These are phyloP conservation scores for Naganishia sp. DNA, from an alignment of 1,284 basidiomycete genomes.

Conservation along the genomic window DNA sequence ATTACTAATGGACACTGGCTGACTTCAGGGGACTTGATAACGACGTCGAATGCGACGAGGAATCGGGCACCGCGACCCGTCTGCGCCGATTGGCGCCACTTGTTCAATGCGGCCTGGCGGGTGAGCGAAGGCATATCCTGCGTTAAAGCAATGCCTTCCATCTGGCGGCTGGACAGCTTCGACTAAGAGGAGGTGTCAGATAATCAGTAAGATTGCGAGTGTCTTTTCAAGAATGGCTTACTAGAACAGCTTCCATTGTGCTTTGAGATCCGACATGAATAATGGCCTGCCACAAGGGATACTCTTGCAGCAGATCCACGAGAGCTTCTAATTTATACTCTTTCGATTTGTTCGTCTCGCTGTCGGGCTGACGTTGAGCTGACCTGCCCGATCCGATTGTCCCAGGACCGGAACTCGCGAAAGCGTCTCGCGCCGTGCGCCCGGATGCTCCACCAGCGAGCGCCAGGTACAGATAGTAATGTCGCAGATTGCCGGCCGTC, in stretches of 20 bases:
- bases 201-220: not conserved
- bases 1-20: conserved; percentile 86
- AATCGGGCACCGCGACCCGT: conserved; percentile 57
- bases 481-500: conserved; percentile 68
- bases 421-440: conserved; percentile 49
- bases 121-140: conserved; percentile 77
- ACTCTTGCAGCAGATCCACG: conserved; percentile 87
- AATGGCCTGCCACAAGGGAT: conserved; percentile 67
- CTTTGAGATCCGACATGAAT: conserved; percentile 86
- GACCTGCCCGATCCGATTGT: conserved; percentile 86
- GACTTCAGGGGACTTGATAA: conserved; percentile 82
- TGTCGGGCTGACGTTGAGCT: conserved; percentile 58
- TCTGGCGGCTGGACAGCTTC: conserved; percentile 5
- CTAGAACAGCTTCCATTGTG: conserved; percentile 78
- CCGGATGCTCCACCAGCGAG: conserved; percentile 71
- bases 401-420: conserved; percentile 63
- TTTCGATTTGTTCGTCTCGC: conserved; percentile 81
- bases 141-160: conserved; percentile 24
- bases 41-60: conserved; percentile 86
- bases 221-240: conserved; percentile 53
- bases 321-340: conserved; percentile 98
- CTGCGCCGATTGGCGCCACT: conserved; percentile 55
- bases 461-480: conserved; percentile 89
- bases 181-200: conserved; percentile 32
- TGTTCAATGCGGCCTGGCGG: conserved; percentile 67